Evolutionary conservation across 257 asterid species (phyloP), one percentile per base, ranked within the genome.

Genomic region (Leptodermis oblonga): DNA sequence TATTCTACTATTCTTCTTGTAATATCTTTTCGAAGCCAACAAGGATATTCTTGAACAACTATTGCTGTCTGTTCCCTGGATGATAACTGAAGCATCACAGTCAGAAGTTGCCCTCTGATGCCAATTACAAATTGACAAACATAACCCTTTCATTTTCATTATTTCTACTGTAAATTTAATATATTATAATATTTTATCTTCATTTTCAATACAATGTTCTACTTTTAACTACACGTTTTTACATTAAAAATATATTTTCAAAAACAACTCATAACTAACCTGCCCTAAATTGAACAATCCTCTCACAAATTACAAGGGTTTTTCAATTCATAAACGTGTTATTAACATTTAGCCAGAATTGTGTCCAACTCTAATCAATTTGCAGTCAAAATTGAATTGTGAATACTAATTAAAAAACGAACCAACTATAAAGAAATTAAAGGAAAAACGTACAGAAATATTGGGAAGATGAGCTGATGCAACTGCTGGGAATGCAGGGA

Each of bases 61-160:
- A 34, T 62, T n/a, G n/a, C n/a, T 74, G 28, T 20, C 67, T 76
- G 74, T 76, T 77, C 73, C 81, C 96, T 88, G 93, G 81, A 86
- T 77, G 70, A 78, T 70, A 79, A 79, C 93, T 85, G 96, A 83
- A 86, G 78, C 82, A 69, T 70, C 56, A 74, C 43, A 55, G 82
- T 86, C 82, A 78, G 84, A 73, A 74, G 58, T 51, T 59, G 76
- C 28, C 63, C 22, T 34, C 43, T 20, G 34, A 36, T 62, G 34
- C 67, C 11, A 17, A 15, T 23, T 26, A 55, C 22, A 43, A 46
- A 25, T 46, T 10, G 12, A 25, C 33, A 3, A 58, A 31, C 58
- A 69, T n/a, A n/a, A n/a, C n/a, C n/a, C n/a, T n/a, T n/a, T n/a
- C n/a, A n/a, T n/a, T n/a, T n/a, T n/a, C n/a, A n/a, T n/a, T n/a